Evolutionary conservation across 2,329 filamentous ascomycete species (phyloP), one percentile per base, ranked within the genome.

Genomic region (Nothophoma quercina): DNA sequence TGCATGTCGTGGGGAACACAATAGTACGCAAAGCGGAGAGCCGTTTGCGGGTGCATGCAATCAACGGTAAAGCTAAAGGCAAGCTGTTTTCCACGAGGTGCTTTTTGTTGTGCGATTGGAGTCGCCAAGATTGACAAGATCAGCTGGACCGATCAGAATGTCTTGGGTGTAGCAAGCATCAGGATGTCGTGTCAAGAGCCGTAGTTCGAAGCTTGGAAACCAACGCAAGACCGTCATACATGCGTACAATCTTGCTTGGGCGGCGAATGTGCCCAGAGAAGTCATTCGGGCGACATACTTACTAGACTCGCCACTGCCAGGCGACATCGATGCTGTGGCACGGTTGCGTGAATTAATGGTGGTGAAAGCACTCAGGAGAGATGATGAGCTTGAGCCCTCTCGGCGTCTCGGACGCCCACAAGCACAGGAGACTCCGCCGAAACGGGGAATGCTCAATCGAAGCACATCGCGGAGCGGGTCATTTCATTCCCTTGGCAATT

Each of bases 121-220:
- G 12, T 28, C 22, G 36, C 49, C 30, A 45, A 51, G 51, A 10
- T 47, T 23, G 21, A 32, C 7, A 40, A 45, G 35, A 46, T 53
- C 40, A 45, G 44, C 41, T 41, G 41, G 23, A 30, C 28, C 26
- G 29, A 30, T 46, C 47, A 44, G 25, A 46, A 32, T 46, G 42
- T 51, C 51, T 60, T 56, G 42, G 46, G 41, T 51, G 44, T 48
- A 52, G 49, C 54, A 63, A 60, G 59, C 59, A 41, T 50, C 54
- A 19, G 21, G 43, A 41, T 42, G 39, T 55, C 22, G 49, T 42
- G 29, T 35, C 43, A 39, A 44, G 33, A 44, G 19, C 13, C 21
- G 13, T 28, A 33, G 13, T 39, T 19, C 18, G n/a, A 47, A 32
- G 36, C 36, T 38, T 41, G 32, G 32, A 25, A 33, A 18, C 13